A percentile compares a stretch with the other conserved stretches of the same genome.
Conservation (phyloP, 1,284 basidiomycete species). For the Coniophora puteana region DNA sequence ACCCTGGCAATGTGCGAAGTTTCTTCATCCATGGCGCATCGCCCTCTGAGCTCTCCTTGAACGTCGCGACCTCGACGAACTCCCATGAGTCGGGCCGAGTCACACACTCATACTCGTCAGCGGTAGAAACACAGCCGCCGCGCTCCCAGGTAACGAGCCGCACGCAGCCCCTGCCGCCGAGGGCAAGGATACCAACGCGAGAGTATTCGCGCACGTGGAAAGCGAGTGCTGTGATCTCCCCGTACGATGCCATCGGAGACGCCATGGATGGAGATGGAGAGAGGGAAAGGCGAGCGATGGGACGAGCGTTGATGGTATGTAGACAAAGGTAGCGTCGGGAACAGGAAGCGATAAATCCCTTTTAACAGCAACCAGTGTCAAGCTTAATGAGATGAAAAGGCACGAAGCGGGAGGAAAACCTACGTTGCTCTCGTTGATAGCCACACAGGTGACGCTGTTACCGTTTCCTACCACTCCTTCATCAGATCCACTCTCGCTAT, state of each 20-base stretch:
- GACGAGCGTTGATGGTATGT: constrained; percentile 80
- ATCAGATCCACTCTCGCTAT: constrained; percentile 39
- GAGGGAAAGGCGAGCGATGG: constrained; percentile 65
- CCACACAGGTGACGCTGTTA: too few species aligned
- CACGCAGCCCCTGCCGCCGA: too few species aligned
- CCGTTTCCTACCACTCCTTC: constrained; percentile 53
- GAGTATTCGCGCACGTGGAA: constrained; percentile 84
- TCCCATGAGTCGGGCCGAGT: too few species aligned
- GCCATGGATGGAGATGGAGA: constrained; percentile 36
- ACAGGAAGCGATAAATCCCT: constrained; percentile 85
- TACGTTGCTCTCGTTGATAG: constrained; percentile 85
- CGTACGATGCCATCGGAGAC: too few species aligned
- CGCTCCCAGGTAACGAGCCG: too few species aligned
- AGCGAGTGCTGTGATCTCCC: constrained; percentile 63
- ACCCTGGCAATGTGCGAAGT: too few species aligned
- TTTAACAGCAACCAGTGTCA: constrained; percentile 5
- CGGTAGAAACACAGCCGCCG: too few species aligned
- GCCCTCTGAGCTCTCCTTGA: too few species aligned
- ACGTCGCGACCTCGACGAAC: too few species aligned
- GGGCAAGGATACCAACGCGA: constrained; percentile 61
- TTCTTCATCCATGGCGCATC: too few species aligned
- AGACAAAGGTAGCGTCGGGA: constrained; percentile 64
- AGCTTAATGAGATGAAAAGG: not conserved
- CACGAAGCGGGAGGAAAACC: constrained; percentile 21
- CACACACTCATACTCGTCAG: too few species aligned